A percentile compares a stretch with the other conserved stretches of the same genome.
Conservation (phyloP, 2,329 filamentous ascomycete species). For the Fusarium pseudograminearum region DNA sequence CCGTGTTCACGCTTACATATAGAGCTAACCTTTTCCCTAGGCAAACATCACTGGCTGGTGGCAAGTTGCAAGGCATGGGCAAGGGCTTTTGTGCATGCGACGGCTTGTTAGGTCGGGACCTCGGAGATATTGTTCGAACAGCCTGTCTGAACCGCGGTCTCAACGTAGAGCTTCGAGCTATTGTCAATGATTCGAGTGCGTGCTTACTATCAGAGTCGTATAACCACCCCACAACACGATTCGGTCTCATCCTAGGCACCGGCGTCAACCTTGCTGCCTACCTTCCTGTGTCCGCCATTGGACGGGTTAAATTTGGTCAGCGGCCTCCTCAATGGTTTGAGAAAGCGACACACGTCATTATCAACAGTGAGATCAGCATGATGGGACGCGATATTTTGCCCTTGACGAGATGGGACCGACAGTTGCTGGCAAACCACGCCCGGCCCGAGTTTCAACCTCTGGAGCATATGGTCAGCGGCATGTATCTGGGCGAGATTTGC, state of each 20-base stretch:
- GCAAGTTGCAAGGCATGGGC: slow-evolving; percentile 71
- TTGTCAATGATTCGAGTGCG: slow-evolving; percentile 76
- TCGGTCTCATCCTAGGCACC: slow-evolving; percentile 75
- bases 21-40: slow-evolving; percentile 54
- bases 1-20: neutral
- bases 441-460: slow-evolving; percentile 71
- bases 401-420: slow-evolving; percentile 70
- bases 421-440: slow-evolving; percentile 64
- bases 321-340: slow-evolving; percentile 69
- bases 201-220: slow-evolving; percentile 74
- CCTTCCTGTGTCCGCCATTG: slow-evolving; percentile 69
- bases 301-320: slow-evolving; percentile 66
- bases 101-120: slow-evolving; percentile 68
- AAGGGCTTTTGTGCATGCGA: slow-evolving; percentile 73
- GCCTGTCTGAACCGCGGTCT: slow-evolving; percentile 66
- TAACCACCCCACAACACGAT: slow-evolving; percentile 67
- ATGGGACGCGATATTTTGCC: slow-evolving; percentile 71
- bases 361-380: slow-evolving; percentile 77
- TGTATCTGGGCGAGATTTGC: slow-evolving; percentile 75
- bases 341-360: slow-evolving; percentile 70
- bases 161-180: slow-evolving; percentile 67
- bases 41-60: slow-evolving; percentile 72
- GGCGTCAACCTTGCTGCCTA: slow-evolving; percentile 75
- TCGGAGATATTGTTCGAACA: slow-evolving; percentile 68
- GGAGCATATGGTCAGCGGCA: slow-evolving; percentile 72